Evolutionary conservation across 768 basidiomycete species (phyloP).

Genomic region (Xanthoconium purpureum): DNA sequence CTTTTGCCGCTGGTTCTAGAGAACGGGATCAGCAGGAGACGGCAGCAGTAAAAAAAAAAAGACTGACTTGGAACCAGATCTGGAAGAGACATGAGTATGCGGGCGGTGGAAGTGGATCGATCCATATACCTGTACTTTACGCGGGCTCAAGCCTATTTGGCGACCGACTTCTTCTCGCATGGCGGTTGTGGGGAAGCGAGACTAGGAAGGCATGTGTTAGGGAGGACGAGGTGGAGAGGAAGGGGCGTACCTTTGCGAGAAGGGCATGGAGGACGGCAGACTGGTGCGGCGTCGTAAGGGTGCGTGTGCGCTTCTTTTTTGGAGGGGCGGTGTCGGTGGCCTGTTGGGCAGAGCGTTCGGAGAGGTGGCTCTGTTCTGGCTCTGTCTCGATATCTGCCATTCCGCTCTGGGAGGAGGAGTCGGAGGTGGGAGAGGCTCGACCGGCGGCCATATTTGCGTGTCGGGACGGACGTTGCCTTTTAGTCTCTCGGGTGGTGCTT

Average conservation of each 20-base stretch:
- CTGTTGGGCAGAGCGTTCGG: conserved; percentile 35
- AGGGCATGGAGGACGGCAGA: conserved; percentile 84
- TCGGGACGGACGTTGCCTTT: conserved; percentile 15
- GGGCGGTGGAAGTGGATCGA: neutral
- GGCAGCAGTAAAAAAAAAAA: neutral
- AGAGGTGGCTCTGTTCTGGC: conserved; percentile 40
- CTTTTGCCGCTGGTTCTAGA: conserved; percentile 85
- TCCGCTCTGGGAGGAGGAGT: conserved; percentile 51
- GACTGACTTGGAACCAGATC: conserved; percentile 85
- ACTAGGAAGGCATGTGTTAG: conserved; percentile 42
- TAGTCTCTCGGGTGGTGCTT: conserved; percentile 17
- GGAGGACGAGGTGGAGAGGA: neutral
- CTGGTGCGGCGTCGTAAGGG: conserved; percentile 85
- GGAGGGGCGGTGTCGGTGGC: conserved; percentile 25
- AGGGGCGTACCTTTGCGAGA: conserved; percentile 66
- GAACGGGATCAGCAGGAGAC: conserved; percentile 2
- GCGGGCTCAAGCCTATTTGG: conserved; percentile 82
- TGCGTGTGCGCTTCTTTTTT: conserved; percentile 75
- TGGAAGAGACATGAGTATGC: conserved; percentile 30
- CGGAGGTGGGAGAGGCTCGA: conserved; percentile 29
- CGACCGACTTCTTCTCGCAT: conserved; percentile 87
- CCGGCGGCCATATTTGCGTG: conserved; percentile 20
- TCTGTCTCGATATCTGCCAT: conserved; percentile 61
- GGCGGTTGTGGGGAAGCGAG: conserved; percentile 84
- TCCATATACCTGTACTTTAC: conserved; percentile 75